Base-by-base conservation (phyloP, 2,329 filamentous ascomycete species). In the Stachybotrys chlorohalonatus region DNA sequence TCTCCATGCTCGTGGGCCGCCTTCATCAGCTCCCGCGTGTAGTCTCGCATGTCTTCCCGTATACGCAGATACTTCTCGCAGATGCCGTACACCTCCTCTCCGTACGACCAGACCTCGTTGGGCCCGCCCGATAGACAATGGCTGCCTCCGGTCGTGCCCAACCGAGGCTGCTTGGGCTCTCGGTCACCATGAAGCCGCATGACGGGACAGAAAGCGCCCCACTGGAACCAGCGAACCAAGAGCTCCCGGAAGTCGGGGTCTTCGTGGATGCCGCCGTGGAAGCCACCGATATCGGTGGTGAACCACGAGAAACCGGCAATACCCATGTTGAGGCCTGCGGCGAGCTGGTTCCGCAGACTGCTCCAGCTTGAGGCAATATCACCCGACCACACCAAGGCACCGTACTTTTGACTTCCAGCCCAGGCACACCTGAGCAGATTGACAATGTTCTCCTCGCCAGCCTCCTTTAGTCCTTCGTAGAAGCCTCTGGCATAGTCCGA, bases 271-370 rank as follows among this genome's bases (percentile, higher is more conserved):
- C 83, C 83, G 9, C 83, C 83, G 60, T 86, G 83, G 63, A 87
- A 86, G 1, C 83, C 84, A 6, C 84, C 83, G 52, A 86, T 86
- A 61, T 86, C 83, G 0, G 82, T 86, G 0, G 83, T 86, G 81
- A 82, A 86, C 82, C 82, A 85, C 0, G 81, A 77, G 24, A 86
- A 75, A 0, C 83, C 83, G 0, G 81, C 74, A 6, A 86, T 68
- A 0, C 82, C 83, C 77, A 84, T 84, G 62, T 84, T 83, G 17
- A 86, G 68, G 0, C 83, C 83, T 0, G 83, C 82, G 1, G 80
- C 73, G 3, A 86, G 69, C 63, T 86, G 82, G 56, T 79, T 75
- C 8, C 80, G 74, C 52, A 85, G 73, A n/a, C 74, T 80, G 5
- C 65, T 66, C 83, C 83, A 86, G 0, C 79, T 82, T 0, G 76